Evolutionary conservation across 305 asterid species (phyloP).

Genomic region (Caryopteris hybrid): DNA sequence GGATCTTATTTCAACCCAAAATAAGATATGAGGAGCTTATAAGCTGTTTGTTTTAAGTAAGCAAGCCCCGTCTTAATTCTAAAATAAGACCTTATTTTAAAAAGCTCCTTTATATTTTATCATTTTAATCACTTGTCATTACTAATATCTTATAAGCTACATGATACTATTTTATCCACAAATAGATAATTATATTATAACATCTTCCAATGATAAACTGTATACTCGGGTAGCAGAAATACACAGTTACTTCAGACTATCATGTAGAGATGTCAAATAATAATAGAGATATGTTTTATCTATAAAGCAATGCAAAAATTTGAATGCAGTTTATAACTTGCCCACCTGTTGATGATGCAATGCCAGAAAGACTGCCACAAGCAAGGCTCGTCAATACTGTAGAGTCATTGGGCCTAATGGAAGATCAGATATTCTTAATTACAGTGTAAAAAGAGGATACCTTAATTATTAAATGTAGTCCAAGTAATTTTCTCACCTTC

Average conservation of each 20-base stretch:
- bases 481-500: constrained; percentile 38
- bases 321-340: background rate
- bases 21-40: too few relatives aligned
- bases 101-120: too few relatives aligned
- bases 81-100: too few relatives aligned
- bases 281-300: background rate
- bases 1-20: too few relatives aligned
- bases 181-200: background rate
- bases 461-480: background rate
- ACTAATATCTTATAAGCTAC: too few relatives aligned
- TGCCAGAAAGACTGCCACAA: constrained; percentile 97
- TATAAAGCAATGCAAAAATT: background rate
- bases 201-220: background rate
- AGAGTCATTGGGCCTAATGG: constrained; percentile 80
- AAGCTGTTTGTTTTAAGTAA: too few relatives aligned
- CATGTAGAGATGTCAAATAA: background rate
- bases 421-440: constrained; percentile 7
- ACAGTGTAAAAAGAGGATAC: background rate
- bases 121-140: too few relatives aligned
- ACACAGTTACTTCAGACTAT: background rate
- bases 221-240: background rate
- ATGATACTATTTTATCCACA: too few relatives aligned
- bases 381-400: constrained; percentile 70
- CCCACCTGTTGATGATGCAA: constrained; percentile 92
- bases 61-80: too few relatives aligned